Evolutionary conservation across 2,329 filamentous ascomycete species (phyloP), one percentile per base, ranked within the genome.

Genomic region (Fusarium nurragi): DNA sequence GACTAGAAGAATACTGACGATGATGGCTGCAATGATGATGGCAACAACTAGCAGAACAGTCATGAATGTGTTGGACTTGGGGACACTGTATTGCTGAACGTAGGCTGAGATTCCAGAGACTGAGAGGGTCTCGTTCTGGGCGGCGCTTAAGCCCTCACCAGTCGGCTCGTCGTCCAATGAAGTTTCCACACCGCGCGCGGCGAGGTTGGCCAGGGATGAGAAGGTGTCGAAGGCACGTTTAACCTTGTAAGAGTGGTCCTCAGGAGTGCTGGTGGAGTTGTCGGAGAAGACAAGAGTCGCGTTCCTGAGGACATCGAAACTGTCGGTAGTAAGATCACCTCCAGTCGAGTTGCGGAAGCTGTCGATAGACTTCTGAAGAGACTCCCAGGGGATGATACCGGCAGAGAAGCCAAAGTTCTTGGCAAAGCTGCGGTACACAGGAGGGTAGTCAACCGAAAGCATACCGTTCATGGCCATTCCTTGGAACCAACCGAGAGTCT

Each of bases 381-480:
- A 79, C n/a, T 84, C 85, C 93, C 93, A 97, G 8, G 91, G 87
- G 54, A 98, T 83, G 55, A 98, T 79, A 47, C 93, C 93, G 25
- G 90, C 90, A 65, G 92, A 94, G 82, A 97, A 98, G 43, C 84
- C 94, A 76, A 99, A 98, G 80, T 98, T 98, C 80, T 92, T 92
- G 63, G 90, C 82, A 78, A 97, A 99, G 76, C 89, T 94, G 69
- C 89, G 88, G 80, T 98, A 98, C 34, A 98, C 88, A 32, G 87
- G 83, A 5, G 95, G 95, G 69, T 97, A 93, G 71, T 89, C 87
- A 71, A 96, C 94, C 59, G 92, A 96, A 76, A 97, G 84, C 95
- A 98, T 98, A 67, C 95, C 94, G 77, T 95, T 97, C 82, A 95
- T 90, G 25, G 95, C 93, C 83, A 98, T 91, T 46, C 90, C 90